Evolutionary conservation across 2,329 filamentous ascomycete species (phyloP), one percentile per base, ranked within the genome.

Genomic region (Fusarium metavorans): DNA sequence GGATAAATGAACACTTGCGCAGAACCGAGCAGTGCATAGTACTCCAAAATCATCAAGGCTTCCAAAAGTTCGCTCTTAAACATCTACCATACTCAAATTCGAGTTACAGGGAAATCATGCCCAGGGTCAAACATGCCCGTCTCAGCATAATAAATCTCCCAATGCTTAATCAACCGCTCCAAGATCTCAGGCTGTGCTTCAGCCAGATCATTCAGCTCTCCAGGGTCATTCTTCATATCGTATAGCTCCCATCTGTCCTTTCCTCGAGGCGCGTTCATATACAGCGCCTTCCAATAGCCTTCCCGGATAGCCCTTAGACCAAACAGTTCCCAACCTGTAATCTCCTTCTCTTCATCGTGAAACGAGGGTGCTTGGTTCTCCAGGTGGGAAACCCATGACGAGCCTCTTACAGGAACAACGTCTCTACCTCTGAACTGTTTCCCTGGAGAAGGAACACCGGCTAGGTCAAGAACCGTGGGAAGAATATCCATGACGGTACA

Each of bases 321-420:
- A 73, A 87, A 90, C 0, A 87, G 86, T 65, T 91, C 89, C 89
- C 89, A 91, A 9, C 89, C 89, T 41, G 73, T 73, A 6, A 89
- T 85, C 70, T 87, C 86, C 61, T 88, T 85, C 27, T 85, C 80
- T 6, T 85, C 84, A 70, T 90, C 79, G 61, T 73, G 78, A 50
- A 90, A 85, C 4, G 83, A 48, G 1, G 72, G 4, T 79, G 84
- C 85, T 41, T 84, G 78, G 7, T 66, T 41, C 11, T 70, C 60
- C 2, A 76, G 11, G 30, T 73, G 73, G 8, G 59, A 63, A 3
- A 74, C 67, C 75, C 74, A 79, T 3, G 73, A 76, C 10, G 66
- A 71, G 4, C 88, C 88, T 9, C 88, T 85, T 82, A 89, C 85
- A 3, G 82, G 77, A 5, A 88, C 87, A 10, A 90, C 80, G 56